Percentiles rank a stretch among this genome's conserved stretches.
phyloP scores from a whole-genome alignment of 306 rosid genomes.

The Castanea crenata region DNA sequence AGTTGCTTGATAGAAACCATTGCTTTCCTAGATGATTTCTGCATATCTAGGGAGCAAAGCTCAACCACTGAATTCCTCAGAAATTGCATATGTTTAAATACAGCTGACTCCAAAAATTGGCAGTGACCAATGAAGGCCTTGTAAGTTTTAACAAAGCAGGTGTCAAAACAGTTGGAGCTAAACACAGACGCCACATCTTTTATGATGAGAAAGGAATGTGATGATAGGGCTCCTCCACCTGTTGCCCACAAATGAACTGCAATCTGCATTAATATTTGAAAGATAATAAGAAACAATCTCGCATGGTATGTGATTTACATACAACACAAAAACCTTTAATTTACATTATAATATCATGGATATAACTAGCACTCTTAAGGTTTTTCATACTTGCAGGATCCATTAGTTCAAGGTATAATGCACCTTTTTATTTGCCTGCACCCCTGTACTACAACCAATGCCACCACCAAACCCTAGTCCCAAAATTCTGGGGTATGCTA shows the following conservation, averaged over 20 bases:
- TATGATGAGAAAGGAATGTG: conserved; percentile 67
- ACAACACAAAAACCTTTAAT: conserved; percentile 5
- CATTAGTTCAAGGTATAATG: neutral
- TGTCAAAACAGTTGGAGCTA: conserved; percentile 60
- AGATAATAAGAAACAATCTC: conserved; percentile 19
- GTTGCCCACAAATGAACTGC: conserved; percentile 88
- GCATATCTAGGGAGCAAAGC: conserved; percentile 74
- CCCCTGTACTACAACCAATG: too few species aligned
- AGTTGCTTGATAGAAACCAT: conserved; percentile 51
- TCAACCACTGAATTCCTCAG: conserved; percentile 77
- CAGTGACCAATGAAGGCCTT: conserved; percentile 71
- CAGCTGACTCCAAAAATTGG: conserved; percentile 53
- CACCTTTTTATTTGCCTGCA: too few species aligned
- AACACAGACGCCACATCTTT: conserved; percentile 56
- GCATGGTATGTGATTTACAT: conserved; percentile 8
- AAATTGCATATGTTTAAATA: conserved; percentile 51
- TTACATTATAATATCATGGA: neutral
- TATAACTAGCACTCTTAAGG: neutral
- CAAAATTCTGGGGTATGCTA: too few species aligned
- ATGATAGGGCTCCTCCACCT: conserved; percentile 60
- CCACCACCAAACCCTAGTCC: too few species aligned
- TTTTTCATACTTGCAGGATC: neutral
- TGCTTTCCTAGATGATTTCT: conserved; percentile 66
- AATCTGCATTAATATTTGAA: conserved; percentile 55
- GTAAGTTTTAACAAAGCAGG: conserved; percentile 69